A percentile compares a stretch with the other conserved stretches of the same genome.
Evolutionary conservation across 2,329 filamentous ascomycete species (phyloP).

Genomic region (Triangularia setosa): DNA sequence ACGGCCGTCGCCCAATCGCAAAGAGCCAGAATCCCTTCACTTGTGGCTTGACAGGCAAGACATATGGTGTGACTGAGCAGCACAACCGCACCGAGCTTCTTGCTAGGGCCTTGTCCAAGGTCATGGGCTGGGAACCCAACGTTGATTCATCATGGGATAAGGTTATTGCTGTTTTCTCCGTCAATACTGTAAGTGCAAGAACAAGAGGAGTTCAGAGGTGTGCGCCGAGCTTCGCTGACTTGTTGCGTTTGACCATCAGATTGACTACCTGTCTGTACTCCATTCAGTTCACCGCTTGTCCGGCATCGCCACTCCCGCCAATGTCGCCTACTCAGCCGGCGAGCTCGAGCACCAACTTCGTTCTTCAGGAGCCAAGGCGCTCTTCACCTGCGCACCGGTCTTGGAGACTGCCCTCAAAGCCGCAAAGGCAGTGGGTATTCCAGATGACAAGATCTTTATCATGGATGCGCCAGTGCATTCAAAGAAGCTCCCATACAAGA

Average conservation of each 20-base stretch:
- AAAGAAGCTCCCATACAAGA: conserved; percentile 53
- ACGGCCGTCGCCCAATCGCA: conserved; percentile 62
- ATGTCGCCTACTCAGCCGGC: conserved; percentile 65
- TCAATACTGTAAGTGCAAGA: conserved; percentile 63
- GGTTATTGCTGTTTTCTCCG: conserved; percentile 70
- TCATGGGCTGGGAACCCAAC: conserved; percentile 67
- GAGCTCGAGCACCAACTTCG: conserved; percentile 71
- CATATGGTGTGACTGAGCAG: conserved; percentile 61
- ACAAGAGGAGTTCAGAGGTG: neutral
- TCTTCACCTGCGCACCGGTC: conserved; percentile 69
- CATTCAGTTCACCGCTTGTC: conserved; percentile 72
- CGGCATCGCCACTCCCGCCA: conserved; percentile 71
- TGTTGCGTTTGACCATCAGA: conserved; percentile 38
- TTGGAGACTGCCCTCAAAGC: conserved; percentile 62
- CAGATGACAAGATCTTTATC: conserved; percentile 62
- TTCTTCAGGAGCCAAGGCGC: conserved; percentile 62
- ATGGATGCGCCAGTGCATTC: conserved; percentile 61
- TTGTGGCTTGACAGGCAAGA: conserved; percentile 68
- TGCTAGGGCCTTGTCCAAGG: conserved; percentile 63
- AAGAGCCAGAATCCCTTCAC: conserved; percentile 69
- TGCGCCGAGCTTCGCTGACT: neutral
- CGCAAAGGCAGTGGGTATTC: conserved; percentile 59
- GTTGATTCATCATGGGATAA: conserved; percentile 77
- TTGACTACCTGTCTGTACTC: conserved; percentile 69
- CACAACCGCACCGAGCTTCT: conserved; percentile 63